Conservation (phyloP, 1,284 basidiomycete species). For the Cutaneotrichosporon arboriforme region DNA sequence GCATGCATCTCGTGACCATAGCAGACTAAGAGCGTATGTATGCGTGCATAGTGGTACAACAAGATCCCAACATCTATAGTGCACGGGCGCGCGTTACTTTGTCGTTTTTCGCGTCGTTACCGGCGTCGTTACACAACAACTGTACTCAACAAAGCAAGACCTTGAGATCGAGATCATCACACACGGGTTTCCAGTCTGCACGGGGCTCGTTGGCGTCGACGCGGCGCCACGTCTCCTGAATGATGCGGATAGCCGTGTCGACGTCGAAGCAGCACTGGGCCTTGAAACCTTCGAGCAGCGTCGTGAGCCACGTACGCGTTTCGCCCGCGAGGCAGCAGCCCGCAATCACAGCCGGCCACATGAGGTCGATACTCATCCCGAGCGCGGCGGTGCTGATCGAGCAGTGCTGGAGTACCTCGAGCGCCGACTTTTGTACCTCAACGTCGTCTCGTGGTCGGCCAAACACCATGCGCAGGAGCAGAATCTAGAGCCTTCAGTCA, state of each 20-base stretch:
- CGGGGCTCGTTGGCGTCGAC: constrained; percentile 29
- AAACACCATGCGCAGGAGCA: constrained; percentile 52
- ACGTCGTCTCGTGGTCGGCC: constrained; percentile 45
- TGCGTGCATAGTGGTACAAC: constrained; percentile 1
- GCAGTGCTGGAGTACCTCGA: constrained; percentile 42
- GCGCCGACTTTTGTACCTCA: constrained; percentile 46
- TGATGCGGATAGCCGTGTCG: constrained; percentile 52
- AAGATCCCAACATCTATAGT: not conserved
- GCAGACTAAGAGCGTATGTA: not conserved
- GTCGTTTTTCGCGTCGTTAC: no score
- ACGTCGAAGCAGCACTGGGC: constrained; percentile 53
- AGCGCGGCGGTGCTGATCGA: constrained; percentile 40
- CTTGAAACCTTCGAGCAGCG: constrained; percentile 52
- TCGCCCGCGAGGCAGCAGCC: constrained; percentile 49
- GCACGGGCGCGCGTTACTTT: no score
- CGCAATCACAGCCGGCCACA: constrained; percentile 52
- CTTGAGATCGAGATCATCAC: constrained; percentile 37
- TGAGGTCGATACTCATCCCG: constrained; percentile 48
- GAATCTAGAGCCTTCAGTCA: constrained; percentile 44
- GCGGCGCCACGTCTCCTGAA: constrained; percentile 49
- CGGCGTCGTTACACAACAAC: not conserved
- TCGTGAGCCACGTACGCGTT: constrained; percentile 48
- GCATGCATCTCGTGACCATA: not conserved
- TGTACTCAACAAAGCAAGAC: constrained; percentile 27
- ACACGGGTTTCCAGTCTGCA: constrained; percentile 44